Evolutionary conservation across 441 rosid species (phyloP), one percentile per base, ranked within the genome.

Genomic region (Omphalea diandra): DNA sequence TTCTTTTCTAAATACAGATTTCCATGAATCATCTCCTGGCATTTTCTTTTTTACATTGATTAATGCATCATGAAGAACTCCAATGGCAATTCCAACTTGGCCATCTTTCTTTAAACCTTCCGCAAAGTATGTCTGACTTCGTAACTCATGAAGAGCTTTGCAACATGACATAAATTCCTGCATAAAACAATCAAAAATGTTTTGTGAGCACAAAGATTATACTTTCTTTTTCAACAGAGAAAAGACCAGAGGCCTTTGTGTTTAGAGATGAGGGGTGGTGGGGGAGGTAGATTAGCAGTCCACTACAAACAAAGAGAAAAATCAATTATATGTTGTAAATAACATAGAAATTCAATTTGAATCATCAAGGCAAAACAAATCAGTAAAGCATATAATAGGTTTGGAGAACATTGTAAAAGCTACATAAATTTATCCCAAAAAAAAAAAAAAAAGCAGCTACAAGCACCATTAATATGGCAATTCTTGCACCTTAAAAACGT

Each of bases 1-100:
- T 78, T 87, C 97, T 50, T 62, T 73, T 56, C 55, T 77, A 35
- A 83, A 79, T 20, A 80, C 40, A 3, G 75, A 53, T 76, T 70
- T 81, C 90, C 89, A 81, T 7, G 81, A 72, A 61, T 88, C 92
- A n/a, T 84, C 94, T 53, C 78, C 82, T 10, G 97, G 87, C 31
- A 61, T 70, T 68, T 80, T 78, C 79, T 65, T 79, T 65, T 71
- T 68, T 3, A 67, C 77, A 2, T 65, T 78, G 52, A 36, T 71
- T 77, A 85, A 66, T 31, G 90, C 89, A 43, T 83, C 76, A 35
- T 62, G 76, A 71, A 91, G 84, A 74, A 89, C 76, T 69, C 90
- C 92, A 63, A 88, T 49, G 33, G 90, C 88, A 69, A 80, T 71
- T 5, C 94, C 97, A 27, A 85, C 22, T 75, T 78, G 76, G 56